phyloP scores from a whole-genome alignment of 2,329 filamentous ascomycete genomes.

The Fusarium pilosicola region DNA sequence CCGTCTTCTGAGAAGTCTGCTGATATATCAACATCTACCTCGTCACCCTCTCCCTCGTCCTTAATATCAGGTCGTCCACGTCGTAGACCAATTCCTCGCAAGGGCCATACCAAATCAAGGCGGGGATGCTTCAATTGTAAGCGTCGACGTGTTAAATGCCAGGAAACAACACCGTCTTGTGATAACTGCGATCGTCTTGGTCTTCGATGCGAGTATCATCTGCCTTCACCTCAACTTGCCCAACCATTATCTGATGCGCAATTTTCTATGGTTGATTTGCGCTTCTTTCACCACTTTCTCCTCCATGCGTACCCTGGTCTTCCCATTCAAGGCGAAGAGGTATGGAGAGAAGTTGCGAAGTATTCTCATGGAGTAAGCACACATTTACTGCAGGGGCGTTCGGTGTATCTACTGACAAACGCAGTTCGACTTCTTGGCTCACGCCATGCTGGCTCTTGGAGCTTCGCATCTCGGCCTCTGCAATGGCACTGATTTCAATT shows the following conservation, averaged over 20 bases:
- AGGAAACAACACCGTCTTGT: not conserved
- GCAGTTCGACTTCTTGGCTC: not conserved
- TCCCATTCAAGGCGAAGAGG: not conserved
- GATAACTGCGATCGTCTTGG: not conserved
- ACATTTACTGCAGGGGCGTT: fast-evolving
- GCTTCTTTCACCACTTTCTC: not conserved
- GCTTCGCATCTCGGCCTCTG: not conserved
- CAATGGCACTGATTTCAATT: not conserved
- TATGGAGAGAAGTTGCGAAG: not conserved
- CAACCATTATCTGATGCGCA: not conserved
- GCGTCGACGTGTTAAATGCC: not conserved
- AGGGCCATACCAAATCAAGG: not conserved
- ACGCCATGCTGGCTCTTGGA: not conserved
- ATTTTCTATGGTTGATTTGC: not conserved
- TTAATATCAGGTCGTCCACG: not conserved
- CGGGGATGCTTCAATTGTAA: not conserved
- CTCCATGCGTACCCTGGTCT: not conserved
- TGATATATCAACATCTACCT: not conserved
- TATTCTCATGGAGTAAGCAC: not conserved
- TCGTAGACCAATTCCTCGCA: not conserved
- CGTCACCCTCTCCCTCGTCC: not conserved
- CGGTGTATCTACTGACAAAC: fast-evolving
- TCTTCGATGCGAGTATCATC: not conserved
- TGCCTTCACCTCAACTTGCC: not conserved
- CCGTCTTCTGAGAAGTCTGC: fast-evolving